These are phyloP conservation scores for Sungouiozyma ichnusensis DNA, from an alignment of 805 yeast species.

Conservation along the genomic window DNA sequence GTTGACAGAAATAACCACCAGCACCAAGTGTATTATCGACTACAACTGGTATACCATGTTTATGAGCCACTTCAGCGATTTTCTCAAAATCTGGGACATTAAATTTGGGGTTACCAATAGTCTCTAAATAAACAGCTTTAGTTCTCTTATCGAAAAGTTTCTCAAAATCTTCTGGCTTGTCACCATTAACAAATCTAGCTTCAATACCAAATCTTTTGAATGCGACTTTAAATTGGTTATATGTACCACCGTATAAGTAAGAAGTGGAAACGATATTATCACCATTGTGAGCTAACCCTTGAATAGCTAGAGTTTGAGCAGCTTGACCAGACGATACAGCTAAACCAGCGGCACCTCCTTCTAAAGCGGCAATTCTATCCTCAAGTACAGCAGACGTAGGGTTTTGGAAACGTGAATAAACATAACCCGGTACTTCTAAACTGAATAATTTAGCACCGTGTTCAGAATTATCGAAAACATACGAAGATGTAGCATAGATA, in stretches of 20 bases:
- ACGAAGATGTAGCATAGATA: conserved; percentile 85
- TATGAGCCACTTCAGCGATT: conserved; percentile 67
- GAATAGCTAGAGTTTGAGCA: conserved; percentile 79
- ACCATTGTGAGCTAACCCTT: conserved; percentile 77
- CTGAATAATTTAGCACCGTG: conserved; percentile 91
- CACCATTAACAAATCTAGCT: conserved; percentile 77
- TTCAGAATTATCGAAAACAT: conserved; percentile 74
- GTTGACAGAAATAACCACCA: conserved; percentile 80
- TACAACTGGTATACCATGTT: conserved; percentile 78
- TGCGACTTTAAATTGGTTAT: conserved; percentile 87
- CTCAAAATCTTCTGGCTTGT: conserved; percentile 59
- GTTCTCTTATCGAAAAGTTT: conserved; percentile 72
- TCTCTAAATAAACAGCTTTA: conserved; percentile 80
- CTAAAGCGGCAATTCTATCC: conserved; percentile 84
- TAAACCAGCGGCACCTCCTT: conserved; percentile 83
- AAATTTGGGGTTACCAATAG: conserved; percentile 88
- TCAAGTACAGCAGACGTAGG: conserved; percentile 91
- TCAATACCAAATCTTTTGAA: conserved; percentile 84
- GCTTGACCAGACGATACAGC: conserved; percentile 95
- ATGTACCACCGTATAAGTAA: conserved; percentile 90
- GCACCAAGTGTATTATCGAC: conserved; percentile 97
- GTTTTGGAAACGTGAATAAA: conserved; percentile 83
- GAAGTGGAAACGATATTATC: conserved; percentile 85
- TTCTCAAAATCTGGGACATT: conserved; percentile 85
- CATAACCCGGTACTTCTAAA: conserved; percentile 70